These are phyloP conservation scores for Chaetomium tenue DNA, from an alignment of 495 filamentous ascomycete genomes.

Conservation along the genomic window DNA sequence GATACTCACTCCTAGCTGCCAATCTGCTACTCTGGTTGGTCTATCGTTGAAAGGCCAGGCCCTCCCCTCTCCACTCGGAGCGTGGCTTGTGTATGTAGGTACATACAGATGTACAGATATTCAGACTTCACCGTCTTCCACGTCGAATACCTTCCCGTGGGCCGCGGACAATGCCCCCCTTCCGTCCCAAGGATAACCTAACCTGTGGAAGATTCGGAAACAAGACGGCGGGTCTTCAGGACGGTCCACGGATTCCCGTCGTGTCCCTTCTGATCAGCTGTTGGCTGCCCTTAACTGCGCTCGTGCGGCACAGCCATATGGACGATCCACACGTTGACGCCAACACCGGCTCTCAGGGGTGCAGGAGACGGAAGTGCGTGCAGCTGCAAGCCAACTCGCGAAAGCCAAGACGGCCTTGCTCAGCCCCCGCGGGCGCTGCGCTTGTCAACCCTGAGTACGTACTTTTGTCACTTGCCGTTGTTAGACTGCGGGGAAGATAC, in stretches of 20 bases:
- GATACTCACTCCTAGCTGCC: too few relatives aligned
- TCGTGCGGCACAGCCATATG: slow-evolving; percentile 8
- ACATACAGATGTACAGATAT: not conserved
- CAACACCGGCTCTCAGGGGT: slow-evolving; percentile 5
- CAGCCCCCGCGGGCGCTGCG: not conserved
- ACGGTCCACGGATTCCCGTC: not conserved
- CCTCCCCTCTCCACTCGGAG: too few relatives aligned
- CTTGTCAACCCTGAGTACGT: not conserved
- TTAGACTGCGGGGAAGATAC: not conserved
- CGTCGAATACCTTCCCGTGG: not conserved
- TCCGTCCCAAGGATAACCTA: not conserved
- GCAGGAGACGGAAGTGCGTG: too few relatives aligned
- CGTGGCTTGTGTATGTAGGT: too few relatives aligned
- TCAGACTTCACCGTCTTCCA: not conserved
- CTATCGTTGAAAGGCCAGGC: not conserved
- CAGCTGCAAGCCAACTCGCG: slow-evolving; percentile 1
- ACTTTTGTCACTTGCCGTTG: not conserved
- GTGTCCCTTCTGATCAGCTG: slow-evolving; percentile 3
- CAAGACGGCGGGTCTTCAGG: not conserved
- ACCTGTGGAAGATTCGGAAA: not conserved
- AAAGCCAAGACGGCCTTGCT: not conserved
- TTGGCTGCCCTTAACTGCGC: slow-evolving; percentile 1
- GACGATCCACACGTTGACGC: not conserved
- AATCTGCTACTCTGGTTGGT: not conserved
- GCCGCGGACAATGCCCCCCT: not conserved